These are phyloP conservation scores for Hanseniaspora osmophila DNA, from an alignment of 805 yeast genomes.

Conservation along the genomic window DNA sequence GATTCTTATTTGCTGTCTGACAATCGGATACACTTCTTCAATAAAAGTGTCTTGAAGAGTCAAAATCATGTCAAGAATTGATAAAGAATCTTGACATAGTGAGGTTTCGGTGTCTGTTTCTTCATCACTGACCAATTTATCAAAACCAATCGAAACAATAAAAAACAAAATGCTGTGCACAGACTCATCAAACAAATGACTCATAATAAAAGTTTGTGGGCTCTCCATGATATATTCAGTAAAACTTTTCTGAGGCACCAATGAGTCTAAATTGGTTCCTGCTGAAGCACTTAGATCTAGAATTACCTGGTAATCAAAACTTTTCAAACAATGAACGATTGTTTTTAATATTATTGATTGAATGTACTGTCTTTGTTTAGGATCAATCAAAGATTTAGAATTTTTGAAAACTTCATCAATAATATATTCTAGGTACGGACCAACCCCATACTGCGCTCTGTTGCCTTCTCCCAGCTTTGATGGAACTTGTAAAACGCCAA, in stretches of 20 bases:
- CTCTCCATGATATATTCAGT: conserved; percentile 43
- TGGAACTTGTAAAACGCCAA: conserved; percentile 45
- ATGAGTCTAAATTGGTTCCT: conserved; percentile 34
- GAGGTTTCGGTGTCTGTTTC: conserved; percentile 17
- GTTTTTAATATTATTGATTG: conserved; percentile 42
- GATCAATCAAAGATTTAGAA: conserved; percentile 23
- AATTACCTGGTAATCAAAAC: conserved; percentile 40
- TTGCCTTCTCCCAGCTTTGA: conserved; percentile 43
- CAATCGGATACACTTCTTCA: conserved; percentile 27
- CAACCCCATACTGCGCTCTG: conserved; percentile 49
- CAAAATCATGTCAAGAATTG: conserved; percentile 32
- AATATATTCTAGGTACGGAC: conserved; percentile 70
- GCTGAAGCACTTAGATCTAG: conserved; percentile 36
- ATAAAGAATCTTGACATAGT: conserved; percentile 20
- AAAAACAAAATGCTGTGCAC: conserved; percentile 43
- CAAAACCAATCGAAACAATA: conserved; percentile 46
- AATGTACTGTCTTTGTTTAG: conserved; percentile 27
- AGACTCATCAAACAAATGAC: conserved; percentile 45
- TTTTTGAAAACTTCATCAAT: conserved; percentile 51
- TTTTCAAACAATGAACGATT: conserved; percentile 31
- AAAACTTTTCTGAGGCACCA: conserved; percentile 32
- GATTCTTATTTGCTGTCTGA: conserved; percentile 17
- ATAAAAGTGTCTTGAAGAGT: conserved; percentile 43
- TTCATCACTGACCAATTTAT: conserved; percentile 25
- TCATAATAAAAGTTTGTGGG: conserved; percentile 54